A percentile compares a stretch with the other conserved stretches of the same genome.
phyloP scores from a whole-genome alignment of 768 basidiomycete genomes.

The Lactifluus piperatus region DNA sequence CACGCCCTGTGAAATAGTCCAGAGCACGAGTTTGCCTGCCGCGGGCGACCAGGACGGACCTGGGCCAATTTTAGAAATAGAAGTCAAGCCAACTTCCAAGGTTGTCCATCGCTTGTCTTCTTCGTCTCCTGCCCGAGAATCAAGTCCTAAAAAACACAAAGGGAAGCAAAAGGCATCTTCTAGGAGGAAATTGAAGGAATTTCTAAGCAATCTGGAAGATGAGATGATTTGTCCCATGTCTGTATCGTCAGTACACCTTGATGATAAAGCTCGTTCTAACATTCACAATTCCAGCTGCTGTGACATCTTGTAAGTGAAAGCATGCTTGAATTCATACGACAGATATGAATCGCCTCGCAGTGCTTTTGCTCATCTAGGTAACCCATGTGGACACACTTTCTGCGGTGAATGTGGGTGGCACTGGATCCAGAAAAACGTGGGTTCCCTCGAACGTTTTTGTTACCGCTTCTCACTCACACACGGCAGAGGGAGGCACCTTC shows the following conservation, averaged over 20 bases:
- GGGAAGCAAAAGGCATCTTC: conserved; percentile 34
- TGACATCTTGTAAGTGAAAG: conserved; percentile 50
- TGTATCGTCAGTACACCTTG: conserved; percentile 14
- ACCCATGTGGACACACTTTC: conserved; percentile 67
- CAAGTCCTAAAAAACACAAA: conserved; percentile 29
- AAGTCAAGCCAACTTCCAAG: not conserved
- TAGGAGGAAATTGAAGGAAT: conserved; percentile 22
- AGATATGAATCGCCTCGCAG: conserved; percentile 28
- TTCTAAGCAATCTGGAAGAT: conserved; percentile 46
- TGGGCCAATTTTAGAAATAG: not conserved
- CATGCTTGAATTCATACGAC: not conserved
- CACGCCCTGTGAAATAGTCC: not conserved
- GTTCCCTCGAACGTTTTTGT: not conserved
- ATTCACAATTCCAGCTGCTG: conserved; percentile 42
- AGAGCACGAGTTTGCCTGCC: not conserved
- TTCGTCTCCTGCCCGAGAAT: not conserved
- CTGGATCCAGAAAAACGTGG: conserved; percentile 52
- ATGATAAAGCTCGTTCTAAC: not conserved
- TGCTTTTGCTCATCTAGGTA: conserved; percentile 50
- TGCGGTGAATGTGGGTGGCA: conserved; percentile 59
- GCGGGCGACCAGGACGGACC: not conserved
- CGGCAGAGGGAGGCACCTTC: conserved; percentile 34
- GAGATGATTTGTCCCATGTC: conserved; percentile 69
- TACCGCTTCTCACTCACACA: conserved; percentile 1
- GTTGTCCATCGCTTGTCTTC: conserved; percentile 9